phyloP scores from a whole-genome alignment of 345 rosid genomes.

The Abelmoschus esculentus region DNA sequence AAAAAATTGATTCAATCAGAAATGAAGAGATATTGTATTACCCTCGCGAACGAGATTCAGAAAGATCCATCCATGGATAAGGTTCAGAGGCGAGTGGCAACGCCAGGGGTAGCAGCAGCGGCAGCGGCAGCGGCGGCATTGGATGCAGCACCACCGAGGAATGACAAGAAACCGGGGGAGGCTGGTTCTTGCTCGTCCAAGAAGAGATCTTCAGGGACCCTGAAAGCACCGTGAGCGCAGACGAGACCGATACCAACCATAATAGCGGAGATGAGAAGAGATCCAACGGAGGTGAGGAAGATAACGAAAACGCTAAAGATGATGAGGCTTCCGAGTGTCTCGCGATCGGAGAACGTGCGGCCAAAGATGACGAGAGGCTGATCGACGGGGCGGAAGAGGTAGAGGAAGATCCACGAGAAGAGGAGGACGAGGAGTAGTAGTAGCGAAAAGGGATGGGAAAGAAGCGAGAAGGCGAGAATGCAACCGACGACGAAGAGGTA shows the following conservation, averaged over 20 bases:
- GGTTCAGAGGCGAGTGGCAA: slow-evolving; percentile 41
- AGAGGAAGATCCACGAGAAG: slow-evolving; percentile 68
- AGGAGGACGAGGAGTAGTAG: slow-evolving; percentile 53
- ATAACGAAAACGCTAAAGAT: slow-evolving; percentile 51
- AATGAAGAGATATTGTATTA: neutral
- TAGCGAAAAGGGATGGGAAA: slow-evolving; percentile 65
- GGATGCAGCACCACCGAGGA: slow-evolving; percentile 70
- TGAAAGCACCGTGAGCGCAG: slow-evolving; percentile 69
- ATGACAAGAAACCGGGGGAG: slow-evolving; percentile 57
- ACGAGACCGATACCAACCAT: slow-evolving; percentile 53
- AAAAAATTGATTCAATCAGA: neutral
- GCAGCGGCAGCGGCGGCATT: slow-evolving; percentile 47
- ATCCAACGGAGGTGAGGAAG: slow-evolving; percentile 69
- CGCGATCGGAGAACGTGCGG: slow-evolving; percentile 54
- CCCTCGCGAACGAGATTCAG: slow-evolving; percentile 1
- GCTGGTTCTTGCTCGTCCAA: slow-evolving; percentile 65
- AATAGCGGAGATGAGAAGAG: slow-evolving; percentile 60
- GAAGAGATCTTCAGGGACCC: slow-evolving; percentile 69
- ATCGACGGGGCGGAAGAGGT: slow-evolving; percentile 66
- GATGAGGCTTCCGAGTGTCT: slow-evolving; percentile 59
- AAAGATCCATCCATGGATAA: slow-evolving; percentile 4
- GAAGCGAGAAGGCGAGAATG: slow-evolving; percentile 39
- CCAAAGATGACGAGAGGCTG: slow-evolving; percentile 60
- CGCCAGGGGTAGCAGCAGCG: slow-evolving; percentile 50
- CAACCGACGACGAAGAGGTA: slow-evolving; percentile 36